These are phyloP conservation scores for Thermochaetoides thermophila DNA, from an alignment of 495 filamentous ascomycete genomes.

Conservation along the genomic window DNA sequence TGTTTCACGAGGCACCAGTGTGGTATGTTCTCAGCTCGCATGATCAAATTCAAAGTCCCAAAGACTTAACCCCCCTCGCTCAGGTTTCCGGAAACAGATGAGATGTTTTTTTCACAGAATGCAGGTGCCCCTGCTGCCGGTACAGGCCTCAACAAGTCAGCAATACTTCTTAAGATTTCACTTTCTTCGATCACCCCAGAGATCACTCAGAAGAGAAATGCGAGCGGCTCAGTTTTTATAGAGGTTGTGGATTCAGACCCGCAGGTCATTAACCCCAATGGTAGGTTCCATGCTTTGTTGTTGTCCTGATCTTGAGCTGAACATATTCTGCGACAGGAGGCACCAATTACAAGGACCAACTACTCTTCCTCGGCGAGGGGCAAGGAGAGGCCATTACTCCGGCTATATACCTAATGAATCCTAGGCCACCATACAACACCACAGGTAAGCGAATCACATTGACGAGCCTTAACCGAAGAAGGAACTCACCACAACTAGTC, in stretches of 20 bases:
- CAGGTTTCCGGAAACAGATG: conserved; percentile 30
- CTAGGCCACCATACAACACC: conserved; percentile 33
- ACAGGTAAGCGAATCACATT: conserved; percentile 19
- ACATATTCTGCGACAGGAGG: conserved; percentile 20
- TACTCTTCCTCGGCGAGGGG: conserved; percentile 33
- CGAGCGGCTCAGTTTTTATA: conserved; percentile 27
- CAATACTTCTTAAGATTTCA: conserved; percentile 35
- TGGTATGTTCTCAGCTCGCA: conserved; percentile 22
- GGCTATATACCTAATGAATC: conserved; percentile 32
- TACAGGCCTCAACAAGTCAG: conserved; percentile 37
- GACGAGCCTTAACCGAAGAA: background rate
- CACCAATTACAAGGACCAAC: conserved; percentile 31
- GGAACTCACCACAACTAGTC: conserved; percentile 11
- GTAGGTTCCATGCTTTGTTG: conserved; percentile 15
- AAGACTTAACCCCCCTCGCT: no score
- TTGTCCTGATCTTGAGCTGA: background rate
- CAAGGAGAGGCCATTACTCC: conserved; percentile 29
- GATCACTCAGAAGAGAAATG: conserved; percentile 26
- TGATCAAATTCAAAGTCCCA: background rate
- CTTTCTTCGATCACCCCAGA: conserved; percentile 22
- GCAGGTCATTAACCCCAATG: conserved; percentile 35
- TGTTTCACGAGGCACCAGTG: conserved; percentile 38
- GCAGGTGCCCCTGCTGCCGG: conserved; percentile 30
- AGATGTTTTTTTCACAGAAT: conserved; percentile 39
- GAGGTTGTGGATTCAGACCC: conserved; percentile 21